These are phyloP conservation scores for Starmerella vaccinii DNA, from an alignment of 805 yeast genomes.

Conservation along the genomic window DNA sequence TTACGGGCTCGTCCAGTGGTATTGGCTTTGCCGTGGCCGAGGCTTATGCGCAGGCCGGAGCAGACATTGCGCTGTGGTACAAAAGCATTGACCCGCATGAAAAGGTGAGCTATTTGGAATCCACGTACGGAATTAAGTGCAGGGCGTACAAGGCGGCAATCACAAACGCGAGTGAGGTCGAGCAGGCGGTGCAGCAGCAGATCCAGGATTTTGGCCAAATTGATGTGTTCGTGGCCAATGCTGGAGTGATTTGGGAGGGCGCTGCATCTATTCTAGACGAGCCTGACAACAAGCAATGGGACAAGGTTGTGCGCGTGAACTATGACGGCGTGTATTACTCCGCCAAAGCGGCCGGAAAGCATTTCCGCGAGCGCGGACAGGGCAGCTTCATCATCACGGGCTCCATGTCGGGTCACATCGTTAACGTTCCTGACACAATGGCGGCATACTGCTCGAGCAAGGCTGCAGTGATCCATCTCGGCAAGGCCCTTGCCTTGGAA, in stretches of 20 bases:
- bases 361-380: constrained; percentile 61
- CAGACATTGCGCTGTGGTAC: constrained; percentile 64
- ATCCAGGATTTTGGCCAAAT: constrained; percentile 65
- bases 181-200: constrained; percentile 41
- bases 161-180: constrained; percentile 42
- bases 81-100: constrained; percentile 53
- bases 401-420: constrained; percentile 81
- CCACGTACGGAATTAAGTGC: constrained; percentile 49
- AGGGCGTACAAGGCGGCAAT: constrained; percentile 57
- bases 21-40: constrained; percentile 76
- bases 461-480: constrained; percentile 70
- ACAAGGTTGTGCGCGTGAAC: constrained; percentile 61
- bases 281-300: constrained; percentile 53
- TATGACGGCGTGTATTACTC: constrained; percentile 73
- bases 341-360: constrained; percentile 62
- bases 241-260: constrained; percentile 74
- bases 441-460: constrained; percentile 77
- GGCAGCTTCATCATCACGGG: constrained; percentile 81
- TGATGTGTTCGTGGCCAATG: constrained; percentile 80
- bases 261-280: constrained; percentile 45
- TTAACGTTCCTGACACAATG: constrained; percentile 78
- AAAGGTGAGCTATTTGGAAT: constrained; percentile 46
- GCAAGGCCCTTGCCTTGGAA: constrained; percentile 71
- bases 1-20: constrained; percentile 80
- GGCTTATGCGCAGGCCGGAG: constrained; percentile 81